Percentiles rank a stretch among this genome's conserved stretches.
Conservation (phyloP, 2,329 filamentous ascomycete genomes). For the Chaetomium sp. region DNA sequence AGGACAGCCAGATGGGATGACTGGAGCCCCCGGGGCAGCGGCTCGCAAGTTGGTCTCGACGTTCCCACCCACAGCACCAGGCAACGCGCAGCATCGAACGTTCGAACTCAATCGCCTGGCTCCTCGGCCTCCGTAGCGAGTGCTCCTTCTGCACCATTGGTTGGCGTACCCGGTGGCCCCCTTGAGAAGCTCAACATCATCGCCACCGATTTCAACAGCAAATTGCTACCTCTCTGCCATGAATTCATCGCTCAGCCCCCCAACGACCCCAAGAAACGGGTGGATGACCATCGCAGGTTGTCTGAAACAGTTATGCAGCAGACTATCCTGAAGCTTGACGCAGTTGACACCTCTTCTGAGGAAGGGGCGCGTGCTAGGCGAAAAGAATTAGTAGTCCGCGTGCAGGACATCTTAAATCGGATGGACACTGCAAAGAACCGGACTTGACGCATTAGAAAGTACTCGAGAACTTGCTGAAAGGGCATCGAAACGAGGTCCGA, state of each 20-base stretch:
- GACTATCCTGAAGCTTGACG: slow-evolving; percentile 69
- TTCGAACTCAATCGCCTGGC: slow-evolving; percentile 22
- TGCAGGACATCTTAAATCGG: slow-evolving; percentile 59
- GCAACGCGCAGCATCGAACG: slow-evolving; percentile 29
- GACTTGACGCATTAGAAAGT: not conserved
- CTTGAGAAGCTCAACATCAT: slow-evolving; percentile 63
- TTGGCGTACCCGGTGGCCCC: slow-evolving; percentile 36
- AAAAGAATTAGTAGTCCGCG: slow-evolving; percentile 66
- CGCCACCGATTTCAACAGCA: slow-evolving; percentile 54
- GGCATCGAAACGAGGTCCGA: no score
- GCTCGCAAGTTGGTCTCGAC: slow-evolving; percentile 34
- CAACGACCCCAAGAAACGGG: slow-evolving; percentile 56
- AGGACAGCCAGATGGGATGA: slow-evolving; percentile 13
- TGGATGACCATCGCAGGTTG: slow-evolving; percentile 68
- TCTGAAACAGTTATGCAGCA: slow-evolving; percentile 72
- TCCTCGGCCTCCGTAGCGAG: slow-evolving; percentile 28
- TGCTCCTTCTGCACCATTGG: slow-evolving; percentile 29
- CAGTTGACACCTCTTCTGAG: slow-evolving; percentile 66
- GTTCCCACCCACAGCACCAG: slow-evolving; percentile 31
- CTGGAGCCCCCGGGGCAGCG: slow-evolving; percentile 39
- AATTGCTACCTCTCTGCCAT: slow-evolving; percentile 59
- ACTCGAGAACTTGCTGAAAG: not conserved
- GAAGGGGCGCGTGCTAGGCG: slow-evolving; percentile 56
- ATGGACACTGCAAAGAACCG: slow-evolving; percentile 45
- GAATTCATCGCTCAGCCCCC: slow-evolving; percentile 59